Base-by-base conservation (phyloP, 1,284 basidiomycete genomes). In the Papiliotrema nemorosa region DNA sequence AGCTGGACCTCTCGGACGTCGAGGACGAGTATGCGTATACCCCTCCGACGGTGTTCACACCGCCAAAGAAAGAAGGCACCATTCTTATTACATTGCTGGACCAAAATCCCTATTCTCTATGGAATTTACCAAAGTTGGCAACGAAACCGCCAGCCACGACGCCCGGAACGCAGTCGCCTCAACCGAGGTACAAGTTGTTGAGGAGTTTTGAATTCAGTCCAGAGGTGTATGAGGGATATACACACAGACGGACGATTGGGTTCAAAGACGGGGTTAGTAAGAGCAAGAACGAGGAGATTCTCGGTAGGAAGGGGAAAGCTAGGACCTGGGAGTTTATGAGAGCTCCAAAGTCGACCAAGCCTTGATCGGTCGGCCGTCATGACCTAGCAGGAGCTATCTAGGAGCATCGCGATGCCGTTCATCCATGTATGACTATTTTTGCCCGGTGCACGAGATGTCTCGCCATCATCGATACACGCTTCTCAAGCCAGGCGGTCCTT, bases 191-290 rank as follows among this genome's bases (percentile, higher is more conserved):
- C 67, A 80, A 76, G 2, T 78, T 90, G 4, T 74, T 92, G 42
- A 80, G 90, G 22, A 92, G 89, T 1, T 97, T 94, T 70, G 79
- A 77, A 22, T 98, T 98, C 64, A 77, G 84, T 40, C 80, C 88
- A 24, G 72, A 70, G 13, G 66, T 77, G 0, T 97, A 90, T 83
- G 80, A 81, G 43, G 90, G 88, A 0, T 97, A 97, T 64, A 84
- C 85, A 58, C 93, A 97, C 74, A 78, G 89, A 12, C 86, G 94
- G 80, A 97, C 93, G 1, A 87, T 93, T 59, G 92, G 92, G 1
- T 79, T 70, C 64, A 75, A 77, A 47, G 76, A 76, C 44, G 73
- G 73, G 0, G 46, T 70, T 26, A 68, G 65, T 25, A 70, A 67
- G 52, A 56, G 37, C n/a, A 53, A 50, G 44, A 76, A 76, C 49